phyloP scores from a whole-genome alignment of 495 filamentous ascomycete species.

The Lophium mytilinum region DNA sequence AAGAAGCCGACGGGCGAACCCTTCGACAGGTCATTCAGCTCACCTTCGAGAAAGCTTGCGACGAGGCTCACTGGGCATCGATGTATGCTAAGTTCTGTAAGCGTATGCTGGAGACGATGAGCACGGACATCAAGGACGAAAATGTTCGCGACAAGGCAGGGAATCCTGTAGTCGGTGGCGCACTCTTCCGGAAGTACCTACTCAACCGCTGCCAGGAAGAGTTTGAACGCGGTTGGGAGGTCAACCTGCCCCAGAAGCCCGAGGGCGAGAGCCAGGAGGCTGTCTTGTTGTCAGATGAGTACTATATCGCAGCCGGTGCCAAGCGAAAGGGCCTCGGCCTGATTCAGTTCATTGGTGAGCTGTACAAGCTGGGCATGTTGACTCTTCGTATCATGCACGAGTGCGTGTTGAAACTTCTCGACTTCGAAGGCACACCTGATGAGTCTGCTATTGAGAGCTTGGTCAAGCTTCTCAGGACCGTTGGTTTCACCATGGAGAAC shows the following conservation, averaged over 20 bases:
- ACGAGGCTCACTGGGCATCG: conserved; percentile 96
- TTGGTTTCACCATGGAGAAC: conserved; percentile 74
- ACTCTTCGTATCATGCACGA: conserved; percentile 99
- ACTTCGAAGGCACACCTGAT: conserved; percentile 88
- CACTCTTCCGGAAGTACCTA: conserved; percentile 94
- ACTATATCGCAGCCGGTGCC: conserved; percentile 90
- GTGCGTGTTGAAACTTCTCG: conserved; percentile 92
- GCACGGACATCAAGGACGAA: conserved; percentile 89
- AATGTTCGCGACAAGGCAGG: conserved; percentile 78
- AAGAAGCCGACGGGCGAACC: conserved; percentile 88
- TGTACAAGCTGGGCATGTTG: conserved; percentile 97
- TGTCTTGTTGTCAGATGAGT: conserved; percentile 88
- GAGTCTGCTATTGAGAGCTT: conserved; percentile 94
- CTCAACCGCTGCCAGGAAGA: conserved; percentile 98
- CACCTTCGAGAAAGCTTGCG: conserved; percentile 97
- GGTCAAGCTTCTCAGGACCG: conserved; percentile 82
- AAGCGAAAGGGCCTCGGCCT: conserved; percentile 96
- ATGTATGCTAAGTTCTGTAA: conserved; percentile 99
- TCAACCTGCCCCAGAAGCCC: conserved; percentile 72
- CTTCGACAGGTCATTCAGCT: conserved; percentile 96
- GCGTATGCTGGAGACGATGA: conserved; percentile 94
- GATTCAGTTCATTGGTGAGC: conserved; percentile 97
- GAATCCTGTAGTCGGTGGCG: conserved; percentile 81
- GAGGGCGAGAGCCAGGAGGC: conserved; percentile 68
- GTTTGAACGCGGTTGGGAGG: conserved; percentile 97